These are phyloP conservation scores for Pleurotus tuoliensis DNA, from an alignment of 768 basidiomycete genomes.

Conservation along the genomic window DNA sequence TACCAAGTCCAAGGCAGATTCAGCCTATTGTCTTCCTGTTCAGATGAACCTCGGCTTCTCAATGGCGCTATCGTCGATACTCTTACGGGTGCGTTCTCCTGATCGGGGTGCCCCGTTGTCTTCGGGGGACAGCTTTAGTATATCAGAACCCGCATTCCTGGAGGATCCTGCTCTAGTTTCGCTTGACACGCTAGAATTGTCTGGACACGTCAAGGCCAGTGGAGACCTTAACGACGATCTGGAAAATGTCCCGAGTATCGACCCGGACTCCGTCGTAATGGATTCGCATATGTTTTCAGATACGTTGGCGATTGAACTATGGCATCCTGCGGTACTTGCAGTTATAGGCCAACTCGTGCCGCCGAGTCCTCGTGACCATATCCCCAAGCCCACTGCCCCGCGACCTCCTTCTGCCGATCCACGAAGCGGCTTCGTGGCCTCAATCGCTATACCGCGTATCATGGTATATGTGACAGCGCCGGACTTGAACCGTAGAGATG, in stretches of 20 bases:
- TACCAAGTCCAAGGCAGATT: conserved; percentile 13
- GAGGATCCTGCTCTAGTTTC: conserved; percentile 53
- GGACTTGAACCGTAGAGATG: conserved; percentile 75
- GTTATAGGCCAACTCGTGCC: conserved; percentile 49
- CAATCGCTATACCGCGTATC: conserved; percentile 56
- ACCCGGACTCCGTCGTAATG: conserved; percentile 37
- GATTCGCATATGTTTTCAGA: conserved; percentile 51
- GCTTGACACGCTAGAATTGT: conserved; percentile 51
- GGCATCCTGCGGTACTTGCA: conserved; percentile 56
- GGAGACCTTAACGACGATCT: conserved; percentile 49
- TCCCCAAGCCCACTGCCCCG: conserved; percentile 6
- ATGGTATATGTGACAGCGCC: conserved; percentile 70
- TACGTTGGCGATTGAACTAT: conserved; percentile 60
- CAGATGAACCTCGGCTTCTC: conserved; percentile 39
- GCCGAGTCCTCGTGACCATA: conserved; percentile 21
- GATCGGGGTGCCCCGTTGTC: conserved; percentile 17
- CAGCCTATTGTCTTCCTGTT: conserved; percentile 38
- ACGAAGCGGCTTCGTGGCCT: conserved; percentile 51
- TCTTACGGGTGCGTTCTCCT: conserved; percentile 45
- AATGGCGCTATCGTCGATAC: conserved; percentile 45
- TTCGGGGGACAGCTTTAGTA: conserved; percentile 16
- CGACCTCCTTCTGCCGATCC: conserved; percentile 33
- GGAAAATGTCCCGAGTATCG: conserved; percentile 35
- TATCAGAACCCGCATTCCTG: conserved; percentile 34
- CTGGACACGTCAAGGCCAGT: conserved; percentile 38